Evolutionary conservation across 306 rosid species (phyloP).

Genomic region (Bauhinia variegata): DNA sequence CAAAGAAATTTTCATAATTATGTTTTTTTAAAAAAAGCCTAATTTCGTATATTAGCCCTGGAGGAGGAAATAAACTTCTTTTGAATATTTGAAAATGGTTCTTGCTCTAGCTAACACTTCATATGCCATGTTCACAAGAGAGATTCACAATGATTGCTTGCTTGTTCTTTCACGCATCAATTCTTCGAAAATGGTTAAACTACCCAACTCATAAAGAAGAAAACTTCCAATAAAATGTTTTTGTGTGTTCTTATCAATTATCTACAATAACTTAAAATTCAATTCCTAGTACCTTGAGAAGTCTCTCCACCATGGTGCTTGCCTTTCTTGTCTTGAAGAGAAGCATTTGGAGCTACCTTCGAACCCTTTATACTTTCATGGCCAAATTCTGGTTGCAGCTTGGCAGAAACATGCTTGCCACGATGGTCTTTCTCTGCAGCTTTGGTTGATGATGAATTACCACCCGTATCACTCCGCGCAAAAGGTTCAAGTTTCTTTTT

Average conservation of each 20-base stretch:
- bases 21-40: no score
- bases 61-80: no score
- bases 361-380: conserved; percentile 27
- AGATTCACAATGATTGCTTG: no score
- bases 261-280: conserved; percentile 34
- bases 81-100: no score
- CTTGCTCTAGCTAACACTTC: no score
- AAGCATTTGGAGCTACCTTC: conserved; percentile 34
- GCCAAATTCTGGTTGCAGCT: conserved; percentile 38
- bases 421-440: conserved; percentile 35
- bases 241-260: conserved; percentile 18
- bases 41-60: no score
- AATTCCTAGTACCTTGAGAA: conserved; percentile 43
- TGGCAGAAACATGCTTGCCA: conserved; percentile 37
- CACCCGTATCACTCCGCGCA: conserved; percentile 33
- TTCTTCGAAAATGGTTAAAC: conserved; percentile 2
- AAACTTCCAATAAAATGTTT: neutral
- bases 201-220: neutral
- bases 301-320: conserved; percentile 38
- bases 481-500: conserved; percentile 36
- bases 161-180: no score
- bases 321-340: no score
- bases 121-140: no score
- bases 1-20: no score
- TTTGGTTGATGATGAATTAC: conserved; percentile 41